A percentile compares a stretch with the other conserved stretches of the same genome.
Evolutionary conservation across 495 filamentous ascomycete genomes (phyloP).

Genomic region (Xylaria nigripes): DNA sequence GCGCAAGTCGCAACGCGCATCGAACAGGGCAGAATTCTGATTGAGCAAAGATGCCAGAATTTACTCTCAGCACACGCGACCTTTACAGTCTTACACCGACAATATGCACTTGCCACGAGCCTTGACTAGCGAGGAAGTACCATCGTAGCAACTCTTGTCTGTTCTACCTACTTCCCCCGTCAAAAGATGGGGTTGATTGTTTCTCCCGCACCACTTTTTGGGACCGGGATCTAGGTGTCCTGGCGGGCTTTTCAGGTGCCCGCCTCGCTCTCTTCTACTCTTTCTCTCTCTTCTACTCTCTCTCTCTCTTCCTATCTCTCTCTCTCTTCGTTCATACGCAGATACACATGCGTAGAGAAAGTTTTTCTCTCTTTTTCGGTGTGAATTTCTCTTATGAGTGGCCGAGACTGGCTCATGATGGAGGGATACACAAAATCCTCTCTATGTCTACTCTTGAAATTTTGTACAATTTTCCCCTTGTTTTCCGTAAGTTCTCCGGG

Average conservation of each 20-base stretch:
- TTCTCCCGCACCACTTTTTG: slow-evolving; percentile 6
- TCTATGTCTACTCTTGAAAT: slow-evolving; percentile 14
- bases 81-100: not conserved
- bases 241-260: slow-evolving; percentile 1
- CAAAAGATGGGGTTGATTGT: not conserved
- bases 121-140: not conserved
- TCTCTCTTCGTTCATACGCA: not conserved
- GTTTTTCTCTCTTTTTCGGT: slow-evolving; percentile 19
- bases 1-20: slow-evolving; percentile 2
- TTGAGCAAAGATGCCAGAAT: not conserved
- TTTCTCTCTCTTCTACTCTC: slow-evolving; percentile 8
- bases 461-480: slow-evolving; percentile 8
- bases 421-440: slow-evolving; percentile 26
- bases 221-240: slow-evolving; percentile 7
- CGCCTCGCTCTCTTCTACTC: not conserved
- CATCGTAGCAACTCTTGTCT: slow-evolving; percentile 1
- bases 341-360: not conserved
- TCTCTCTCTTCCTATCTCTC: not conserved
- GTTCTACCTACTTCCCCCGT: not conserved
- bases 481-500: slow-evolving; percentile 4
- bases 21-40: not conserved
- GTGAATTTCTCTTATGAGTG: slow-evolving; percentile 15
- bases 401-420: slow-evolving; percentile 15
- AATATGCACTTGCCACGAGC: not conserved
- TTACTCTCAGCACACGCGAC: not conserved